Percentiles rank a stretch among this genome's conserved stretches.
Evolutionary conservation across 129 eudicot genomes (phyloP).

Genomic region (Calendula officinalis): DNA sequence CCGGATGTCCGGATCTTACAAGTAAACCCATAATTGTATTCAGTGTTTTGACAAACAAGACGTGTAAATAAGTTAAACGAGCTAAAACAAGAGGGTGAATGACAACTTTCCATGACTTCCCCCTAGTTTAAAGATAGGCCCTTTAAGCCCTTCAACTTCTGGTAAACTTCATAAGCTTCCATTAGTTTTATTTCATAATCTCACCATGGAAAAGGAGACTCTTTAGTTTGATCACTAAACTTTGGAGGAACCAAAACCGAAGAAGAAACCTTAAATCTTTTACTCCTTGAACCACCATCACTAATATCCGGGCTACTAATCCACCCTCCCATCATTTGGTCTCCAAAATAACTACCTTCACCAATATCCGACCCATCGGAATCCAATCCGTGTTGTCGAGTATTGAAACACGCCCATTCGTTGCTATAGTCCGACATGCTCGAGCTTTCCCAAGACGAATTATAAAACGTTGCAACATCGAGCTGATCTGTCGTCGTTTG

Average conservation of each 20-base stretch:
- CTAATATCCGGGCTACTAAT: conserved; percentile 59
- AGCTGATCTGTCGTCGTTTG: conserved; percentile 22
- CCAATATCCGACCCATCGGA: conserved; percentile 64
- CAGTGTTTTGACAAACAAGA: not conserved
- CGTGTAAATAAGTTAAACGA: not conserved
- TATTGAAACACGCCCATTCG: conserved; percentile 44
- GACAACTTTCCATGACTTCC: conserved; percentile 18
- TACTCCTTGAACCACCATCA: conserved; percentile 52
- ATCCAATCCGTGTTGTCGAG: conserved; percentile 43
- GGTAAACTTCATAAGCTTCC: conserved; percentile 8
- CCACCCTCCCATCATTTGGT: conserved; percentile 56
- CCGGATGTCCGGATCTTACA: not conserved
- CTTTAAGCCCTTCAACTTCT: conserved; percentile 19
- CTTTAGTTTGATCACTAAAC: conserved; percentile 39
- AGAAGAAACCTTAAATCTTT: conserved; percentile 79
- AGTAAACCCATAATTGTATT: conserved; percentile 4
- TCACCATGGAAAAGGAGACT: conserved; percentile 42
- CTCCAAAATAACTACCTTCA: conserved; percentile 46
- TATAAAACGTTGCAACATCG: conserved; percentile 34
- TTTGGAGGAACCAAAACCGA: conserved; percentile 74
- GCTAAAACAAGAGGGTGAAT: conserved; percentile 23
- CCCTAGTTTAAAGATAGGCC: conserved; percentile 10
- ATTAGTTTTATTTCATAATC: not conserved
- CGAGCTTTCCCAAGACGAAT: conserved; percentile 59
- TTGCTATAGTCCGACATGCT: conserved; percentile 52